Percentiles rank a stretch among this genome's conserved stretches.
These are phyloP conservation scores for Phytophthora pluvialis DNA, from an alignment of 352 stramenopile species.

Conservation along the genomic window DNA sequence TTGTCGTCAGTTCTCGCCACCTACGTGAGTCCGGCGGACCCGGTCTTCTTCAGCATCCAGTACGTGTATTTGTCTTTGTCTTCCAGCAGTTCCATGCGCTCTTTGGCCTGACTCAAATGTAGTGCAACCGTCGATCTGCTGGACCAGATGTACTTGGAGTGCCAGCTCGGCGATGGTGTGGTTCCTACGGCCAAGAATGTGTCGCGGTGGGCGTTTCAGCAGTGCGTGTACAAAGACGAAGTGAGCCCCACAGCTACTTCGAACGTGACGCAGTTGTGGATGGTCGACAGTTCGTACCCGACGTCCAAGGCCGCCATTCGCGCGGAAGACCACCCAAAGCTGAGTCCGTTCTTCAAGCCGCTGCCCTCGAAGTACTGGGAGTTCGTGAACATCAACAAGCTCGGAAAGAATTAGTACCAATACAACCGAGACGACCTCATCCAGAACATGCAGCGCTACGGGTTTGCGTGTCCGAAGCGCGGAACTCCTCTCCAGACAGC, in stretches of 20 bases:
- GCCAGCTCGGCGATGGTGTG: slow-evolving; percentile 45
- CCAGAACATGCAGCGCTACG: slow-evolving; percentile 32
- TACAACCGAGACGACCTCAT: slow-evolving; percentile 41
- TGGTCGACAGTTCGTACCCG: slow-evolving; percentile 24
- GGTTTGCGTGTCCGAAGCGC: slow-evolving; percentile 38
- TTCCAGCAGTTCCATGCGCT: too few species aligned
- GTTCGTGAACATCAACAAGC: slow-evolving; percentile 36
- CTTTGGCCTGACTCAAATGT: too few species aligned
- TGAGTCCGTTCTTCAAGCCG: slow-evolving; percentile 32
- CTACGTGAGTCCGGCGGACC: slow-evolving; percentile 44
- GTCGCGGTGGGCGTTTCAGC: slow-evolving; percentile 46
- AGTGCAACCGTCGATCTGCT: slow-evolving; percentile 52
- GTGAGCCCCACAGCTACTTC: slow-evolving; percentile 27
- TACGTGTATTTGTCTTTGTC: slow-evolving; percentile 30
- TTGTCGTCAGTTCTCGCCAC: slow-evolving; percentile 45
- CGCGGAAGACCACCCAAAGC: slow-evolving; percentile 27
- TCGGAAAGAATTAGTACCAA: slow-evolving; percentile 35
- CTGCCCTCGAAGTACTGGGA: slow-evolving; percentile 36
- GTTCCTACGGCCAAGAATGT: slow-evolving; percentile 31
- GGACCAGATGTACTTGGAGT: slow-evolving; percentile 50
- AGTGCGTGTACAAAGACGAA: slow-evolving; percentile 35
- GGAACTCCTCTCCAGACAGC: slow-evolving; percentile 7
- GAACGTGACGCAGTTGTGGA: slow-evolving; percentile 41
- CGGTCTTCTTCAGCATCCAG: slow-evolving; percentile 62
- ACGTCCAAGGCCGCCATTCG: slow-evolving; percentile 12